phyloP scores from a whole-genome alignment of 495 filamentous ascomycete genomes.

The Penicillium tannophilum region DNA sequence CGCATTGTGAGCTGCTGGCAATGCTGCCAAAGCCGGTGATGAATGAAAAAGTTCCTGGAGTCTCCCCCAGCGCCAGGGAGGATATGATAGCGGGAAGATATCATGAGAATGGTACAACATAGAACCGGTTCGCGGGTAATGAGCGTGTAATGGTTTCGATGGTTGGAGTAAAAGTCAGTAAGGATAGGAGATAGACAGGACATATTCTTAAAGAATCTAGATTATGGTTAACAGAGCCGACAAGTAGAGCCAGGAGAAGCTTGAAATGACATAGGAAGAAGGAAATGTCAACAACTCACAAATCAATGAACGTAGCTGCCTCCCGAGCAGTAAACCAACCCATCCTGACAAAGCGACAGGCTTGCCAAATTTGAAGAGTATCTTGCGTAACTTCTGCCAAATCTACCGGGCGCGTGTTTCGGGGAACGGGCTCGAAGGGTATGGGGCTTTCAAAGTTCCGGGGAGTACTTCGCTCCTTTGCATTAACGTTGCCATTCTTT shows the following conservation, averaged over 20 bases:
- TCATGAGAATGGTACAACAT: slow-evolving; percentile 55
- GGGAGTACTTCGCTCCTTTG: slow-evolving; percentile 16
- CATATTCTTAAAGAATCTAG: slow-evolving; percentile 60
- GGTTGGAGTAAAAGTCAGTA: slow-evolving; percentile 52
- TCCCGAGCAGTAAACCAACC: slow-evolving; percentile 56
- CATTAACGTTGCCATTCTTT: slow-evolving; percentile 13
- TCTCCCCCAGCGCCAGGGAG: slow-evolving; percentile 54
- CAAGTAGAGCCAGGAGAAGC: background rate
- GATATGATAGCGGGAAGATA: slow-evolving; percentile 55
- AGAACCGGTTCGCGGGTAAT: slow-evolving; percentile 52
- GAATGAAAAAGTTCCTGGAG: slow-evolving; percentile 57
- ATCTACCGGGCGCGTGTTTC: slow-evolving; percentile 30
- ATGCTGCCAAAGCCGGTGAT: slow-evolving; percentile 56
- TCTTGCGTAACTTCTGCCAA: slow-evolving; percentile 34
- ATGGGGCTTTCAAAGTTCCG: slow-evolving; percentile 23
- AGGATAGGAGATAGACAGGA: slow-evolving; percentile 55
- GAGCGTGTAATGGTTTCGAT: slow-evolving; percentile 46
- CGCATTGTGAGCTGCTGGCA: slow-evolving; percentile 54
- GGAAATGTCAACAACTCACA: slow-evolving; percentile 43
- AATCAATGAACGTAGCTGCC: slow-evolving; percentile 50
- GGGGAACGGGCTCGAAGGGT: slow-evolving; percentile 23
- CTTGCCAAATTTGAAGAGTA: slow-evolving; percentile 49
- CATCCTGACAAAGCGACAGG: slow-evolving; percentile 55
- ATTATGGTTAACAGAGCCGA: slow-evolving; percentile 5
- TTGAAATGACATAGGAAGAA: background rate